Conservation (phyloP, 345 rosid species). For the Aegle marmelos region DNA sequence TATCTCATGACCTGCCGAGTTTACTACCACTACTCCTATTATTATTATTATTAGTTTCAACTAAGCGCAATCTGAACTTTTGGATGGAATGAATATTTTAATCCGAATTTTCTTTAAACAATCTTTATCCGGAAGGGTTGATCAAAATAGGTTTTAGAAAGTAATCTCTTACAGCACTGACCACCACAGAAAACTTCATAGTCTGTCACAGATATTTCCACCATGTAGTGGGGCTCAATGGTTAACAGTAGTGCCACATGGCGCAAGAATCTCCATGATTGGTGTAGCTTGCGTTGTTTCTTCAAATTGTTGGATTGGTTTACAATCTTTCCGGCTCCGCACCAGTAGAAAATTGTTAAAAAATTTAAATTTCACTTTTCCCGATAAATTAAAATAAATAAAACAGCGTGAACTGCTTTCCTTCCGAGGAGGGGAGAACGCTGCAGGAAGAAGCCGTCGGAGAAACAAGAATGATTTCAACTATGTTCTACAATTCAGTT, state of each 20-base stretch:
- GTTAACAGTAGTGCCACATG: conserved; percentile 36
- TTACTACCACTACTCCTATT: too few species aligned
- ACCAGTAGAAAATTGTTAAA: rapidly evolving
- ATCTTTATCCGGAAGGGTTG: too few species aligned
- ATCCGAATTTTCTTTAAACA: too few species aligned
- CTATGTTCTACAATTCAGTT: conserved; percentile 48
- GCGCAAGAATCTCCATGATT: conserved; percentile 23
- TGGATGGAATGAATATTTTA: background rate
- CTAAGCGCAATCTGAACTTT: background rate
- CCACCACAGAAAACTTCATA: conserved; percentile 7
- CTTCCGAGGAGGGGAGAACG: background rate
- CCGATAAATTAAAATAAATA: too few species aligned
- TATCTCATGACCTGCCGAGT: too few species aligned
- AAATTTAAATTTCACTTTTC: too few species aligned
- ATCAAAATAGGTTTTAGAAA: background rate
- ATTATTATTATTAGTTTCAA: background rate
- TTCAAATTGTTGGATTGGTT: conserved; percentile 21
- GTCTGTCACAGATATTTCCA: background rate
- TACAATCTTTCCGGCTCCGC: background rate
- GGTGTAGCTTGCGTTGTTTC: conserved; percentile 12
- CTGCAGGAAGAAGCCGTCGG: background rate
- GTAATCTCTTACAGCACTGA: background rate
- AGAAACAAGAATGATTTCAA: conserved; percentile 48
- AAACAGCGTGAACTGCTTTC: background rate
- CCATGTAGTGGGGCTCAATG: conserved; percentile 11